phyloP scores from a whole-genome alignment of 2,329 filamentous ascomycete species.

The Phialocephala subalpina region DNA sequence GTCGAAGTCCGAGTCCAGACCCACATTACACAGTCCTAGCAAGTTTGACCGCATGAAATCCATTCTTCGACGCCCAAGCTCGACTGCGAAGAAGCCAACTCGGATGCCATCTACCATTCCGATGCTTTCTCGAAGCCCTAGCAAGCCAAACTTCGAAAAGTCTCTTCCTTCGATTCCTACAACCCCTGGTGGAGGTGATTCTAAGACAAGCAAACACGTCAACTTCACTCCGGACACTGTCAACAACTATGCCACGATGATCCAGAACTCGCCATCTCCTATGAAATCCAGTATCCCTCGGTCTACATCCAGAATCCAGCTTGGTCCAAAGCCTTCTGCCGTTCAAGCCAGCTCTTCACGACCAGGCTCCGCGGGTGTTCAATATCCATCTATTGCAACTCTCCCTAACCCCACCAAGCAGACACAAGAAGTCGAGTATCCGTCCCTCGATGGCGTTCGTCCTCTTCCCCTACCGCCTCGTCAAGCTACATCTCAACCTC shows the following conservation, averaged over 20 bases:
- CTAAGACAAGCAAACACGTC: conserved; percentile 75
- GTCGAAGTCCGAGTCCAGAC: conserved; percentile 40
- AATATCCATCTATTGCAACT: conserved; percentile 62
- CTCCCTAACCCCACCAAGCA: conserved; percentile 21
- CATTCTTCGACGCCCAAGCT: conserved; percentile 54
- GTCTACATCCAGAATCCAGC: conserved; percentile 49
- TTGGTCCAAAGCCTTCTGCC: conserved; percentile 46
- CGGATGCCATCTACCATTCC: conserved; percentile 34
- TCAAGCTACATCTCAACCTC: conserved; percentile 20
- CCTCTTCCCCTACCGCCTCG: conserved; percentile 36
- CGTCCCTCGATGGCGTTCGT: conserved; percentile 39
- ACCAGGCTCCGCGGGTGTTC: conserved; percentile 47
- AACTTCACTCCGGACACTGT: conserved; percentile 77
- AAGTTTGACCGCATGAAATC: conserved; percentile 62
- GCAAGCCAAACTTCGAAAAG: conserved; percentile 62
- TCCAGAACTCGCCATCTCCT: conserved; percentile 63
- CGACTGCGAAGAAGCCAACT: conserved; percentile 35
- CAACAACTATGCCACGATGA: conserved; percentile 53
- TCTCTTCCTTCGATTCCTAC: conserved; percentile 61
- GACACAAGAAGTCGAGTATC: conserved; percentile 38
- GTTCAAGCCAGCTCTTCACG: conserved; percentile 32
- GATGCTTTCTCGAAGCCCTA: conserved; percentile 46
- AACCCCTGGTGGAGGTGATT: conserved; percentile 60
- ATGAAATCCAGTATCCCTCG: conserved; percentile 58
- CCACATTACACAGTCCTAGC: conserved; percentile 35